Evolutionary conservation across 2,329 filamentous ascomycete species (phyloP), one percentile per base, ranked within the genome.

Genomic region (Trichoderma breve): DNA sequence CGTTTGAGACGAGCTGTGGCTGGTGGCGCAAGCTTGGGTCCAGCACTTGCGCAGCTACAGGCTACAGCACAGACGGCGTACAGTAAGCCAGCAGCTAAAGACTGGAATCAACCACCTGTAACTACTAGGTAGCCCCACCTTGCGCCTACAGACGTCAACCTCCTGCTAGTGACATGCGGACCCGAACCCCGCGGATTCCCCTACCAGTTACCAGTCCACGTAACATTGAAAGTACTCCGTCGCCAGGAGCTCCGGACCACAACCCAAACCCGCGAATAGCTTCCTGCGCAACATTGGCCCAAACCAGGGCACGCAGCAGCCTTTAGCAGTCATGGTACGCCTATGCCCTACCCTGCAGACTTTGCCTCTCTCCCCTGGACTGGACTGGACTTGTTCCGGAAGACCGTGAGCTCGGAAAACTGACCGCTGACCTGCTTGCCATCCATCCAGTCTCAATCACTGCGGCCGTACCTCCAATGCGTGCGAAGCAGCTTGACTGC

Each of bases 391-490:
- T 39, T 39, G 36, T 14, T n/a, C 36, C 30, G 21, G 64, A 57
- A 47, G 34, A 28, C 61, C 66, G 43, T n/a, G n/a, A 51, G 43
- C 30, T n/a, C 21, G 36, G 55, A 51, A 39, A 47, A 28, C 64
- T 72, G 57, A 72, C 70, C 53, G 73, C 61, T 62, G 28, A 61
- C 55, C 32, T 47, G 57, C 53, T 47, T 39, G 36, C 36, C 34
- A 36, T 34, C 53, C 60, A 24, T 61, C 39, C 75, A 92, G 96
- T 98, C 95, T 81, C 95, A 98, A 94, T 97, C 95, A 76, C 89
- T 98, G 80, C 93, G 95, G 75, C 95, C 95, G 71, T 98, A 98
- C 85, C 92, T 98, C 77, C 94, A 97, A 87, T 97, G 93, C 83
- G 96, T 98, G 79, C 93, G 96, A 79, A 95, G 93, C 80, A 97